Evolutionary conservation across 768 basidiomycete species (phyloP).

Genomic region (Rhizopogon vulgaris): DNA sequence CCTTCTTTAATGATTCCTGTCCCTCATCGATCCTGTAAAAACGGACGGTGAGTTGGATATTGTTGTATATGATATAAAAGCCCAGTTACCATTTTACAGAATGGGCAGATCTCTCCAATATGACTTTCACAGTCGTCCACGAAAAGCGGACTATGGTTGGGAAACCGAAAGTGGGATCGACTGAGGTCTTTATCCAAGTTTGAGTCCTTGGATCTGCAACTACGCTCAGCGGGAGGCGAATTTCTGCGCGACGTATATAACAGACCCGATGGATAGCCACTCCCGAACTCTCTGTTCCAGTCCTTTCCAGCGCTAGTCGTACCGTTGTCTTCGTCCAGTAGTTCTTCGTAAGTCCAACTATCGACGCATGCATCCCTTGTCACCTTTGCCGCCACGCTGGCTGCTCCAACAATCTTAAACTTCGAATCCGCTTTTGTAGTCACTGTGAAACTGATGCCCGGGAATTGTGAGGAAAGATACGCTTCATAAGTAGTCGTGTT

Average conservation of each 20-base stretch:
- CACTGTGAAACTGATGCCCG: slow-evolving; percentile 83
- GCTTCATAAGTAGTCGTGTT: slow-evolving; percentile 79
- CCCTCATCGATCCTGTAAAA: slow-evolving; percentile 74
- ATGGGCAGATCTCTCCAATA: slow-evolving; percentile 77
- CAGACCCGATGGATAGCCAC: slow-evolving; percentile 87
- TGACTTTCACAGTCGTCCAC: slow-evolving; percentile 88
- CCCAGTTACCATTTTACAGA: slow-evolving; percentile 66
- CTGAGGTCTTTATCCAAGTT: slow-evolving; percentile 67
- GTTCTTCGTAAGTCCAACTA: slow-evolving; percentile 77
- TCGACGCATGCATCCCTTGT: slow-evolving; percentile 90
- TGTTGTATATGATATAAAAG: background rate
- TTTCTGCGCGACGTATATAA: background rate
- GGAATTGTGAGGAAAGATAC: slow-evolving; percentile 76
- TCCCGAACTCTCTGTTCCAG: slow-evolving; percentile 48
- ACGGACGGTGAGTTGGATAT: background rate
- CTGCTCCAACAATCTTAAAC: slow-evolving; percentile 95
- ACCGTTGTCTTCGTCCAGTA: slow-evolving; percentile 9
- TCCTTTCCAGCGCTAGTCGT: slow-evolving; percentile 2
- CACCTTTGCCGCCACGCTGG: slow-evolving; percentile 97
- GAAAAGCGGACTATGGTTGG: slow-evolving; percentile 89
- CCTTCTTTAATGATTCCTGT: slow-evolving; percentile 67
- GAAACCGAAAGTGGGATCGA: slow-evolving; percentile 90
- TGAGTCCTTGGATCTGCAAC: slow-evolving; percentile 83
- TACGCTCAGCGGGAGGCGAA: background rate
- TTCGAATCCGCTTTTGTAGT: slow-evolving; percentile 91